Base-by-base conservation (phyloP, 2,329 filamentous ascomycete species). In the Colletotrichum limetticola region DNA sequence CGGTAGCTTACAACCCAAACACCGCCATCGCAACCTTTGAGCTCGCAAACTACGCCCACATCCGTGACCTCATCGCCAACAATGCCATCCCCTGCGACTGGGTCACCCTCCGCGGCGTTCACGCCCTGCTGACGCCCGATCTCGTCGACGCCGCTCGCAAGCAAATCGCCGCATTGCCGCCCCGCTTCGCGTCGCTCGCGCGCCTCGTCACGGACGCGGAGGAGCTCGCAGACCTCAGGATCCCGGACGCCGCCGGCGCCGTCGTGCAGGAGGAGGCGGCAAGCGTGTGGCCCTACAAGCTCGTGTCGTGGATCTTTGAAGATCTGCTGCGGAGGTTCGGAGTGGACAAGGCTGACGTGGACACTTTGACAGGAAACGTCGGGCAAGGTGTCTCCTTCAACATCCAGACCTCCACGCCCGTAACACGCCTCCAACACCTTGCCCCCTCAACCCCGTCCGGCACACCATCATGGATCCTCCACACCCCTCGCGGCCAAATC, bases 281-380 rank as follows among this genome's bases (percentile, higher is more conserved):
- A 0, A 91, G 90, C 76, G 80, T 94, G 58, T 95, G 93, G 93
- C 95, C 95, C 0, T 97, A 97, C 82, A 97, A 97, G 82, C 88
- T 97, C 22, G 91, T 97, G 2, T 85, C 91, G 1, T 92, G 91
- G 82, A 86, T 95, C 0, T 83, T 97, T 1, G 90, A 94, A 78
- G 81, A 84, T 9, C 86, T 94, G 0, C 78, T 90, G 1, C 74
- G 69, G 32, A 76, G 75, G 63, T 78, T 80, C 71, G 75, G 85
- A 22, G 80, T 35, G 28, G 28, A 32, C 14, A 19, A 22, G 22
- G 22, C 4, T 22, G 22, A 81, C 1, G 82, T 79, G 2, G 53
- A 46, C 37, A 16, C 49, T 80, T 78, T 11, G 30, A 19, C 26
- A 16, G 59, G n/a, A 22, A 19, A 12, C 11, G 16, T 5, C 42